phyloP scores from a whole-genome alignment of 2,329 filamentous ascomycete species.

The Fusarium sp. region DNA sequence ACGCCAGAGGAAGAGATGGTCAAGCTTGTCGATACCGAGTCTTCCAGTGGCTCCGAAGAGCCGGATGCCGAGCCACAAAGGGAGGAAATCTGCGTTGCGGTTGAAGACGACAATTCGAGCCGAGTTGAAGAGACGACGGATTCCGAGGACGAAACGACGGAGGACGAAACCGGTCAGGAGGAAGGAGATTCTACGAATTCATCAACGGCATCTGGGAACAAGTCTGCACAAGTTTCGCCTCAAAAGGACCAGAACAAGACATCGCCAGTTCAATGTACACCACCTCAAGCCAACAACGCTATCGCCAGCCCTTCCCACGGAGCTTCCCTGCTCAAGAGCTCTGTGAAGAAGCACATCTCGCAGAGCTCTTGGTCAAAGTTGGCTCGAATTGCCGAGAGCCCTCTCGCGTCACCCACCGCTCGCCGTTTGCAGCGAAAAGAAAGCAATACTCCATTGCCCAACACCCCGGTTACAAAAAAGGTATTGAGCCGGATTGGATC shows the following conservation, averaged over 20 bases:
- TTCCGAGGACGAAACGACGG: background rate
- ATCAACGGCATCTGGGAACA: background rate
- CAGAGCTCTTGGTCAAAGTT: constrained; percentile 41
- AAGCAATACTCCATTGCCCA: background rate
- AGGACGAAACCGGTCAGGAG: background rate
- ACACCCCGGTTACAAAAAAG: background rate
- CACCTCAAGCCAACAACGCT: background rate
- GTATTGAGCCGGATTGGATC: background rate
- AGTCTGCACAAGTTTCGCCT: background rate
- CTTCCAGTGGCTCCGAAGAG: background rate
- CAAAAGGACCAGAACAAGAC: background rate
- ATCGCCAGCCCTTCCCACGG: constrained; percentile 4
- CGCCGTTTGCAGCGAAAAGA: background rate
- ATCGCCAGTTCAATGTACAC: background rate
- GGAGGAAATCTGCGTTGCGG: constrained; percentile 7
- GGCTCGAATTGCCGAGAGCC: constrained; percentile 17
- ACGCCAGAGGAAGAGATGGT: background rate
- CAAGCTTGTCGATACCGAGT: background rate
- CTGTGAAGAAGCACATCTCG: constrained; percentile 41
- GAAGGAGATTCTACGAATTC: background rate
- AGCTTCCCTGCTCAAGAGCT: constrained; percentile 37
- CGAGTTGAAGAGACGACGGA: background rate
- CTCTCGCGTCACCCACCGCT: background rate
- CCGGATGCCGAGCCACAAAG: background rate
- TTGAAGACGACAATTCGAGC: background rate